These are phyloP conservation scores for Yarrowia sp. DNA, from an alignment of 805 yeast genomes.

Conservation along the genomic window DNA sequence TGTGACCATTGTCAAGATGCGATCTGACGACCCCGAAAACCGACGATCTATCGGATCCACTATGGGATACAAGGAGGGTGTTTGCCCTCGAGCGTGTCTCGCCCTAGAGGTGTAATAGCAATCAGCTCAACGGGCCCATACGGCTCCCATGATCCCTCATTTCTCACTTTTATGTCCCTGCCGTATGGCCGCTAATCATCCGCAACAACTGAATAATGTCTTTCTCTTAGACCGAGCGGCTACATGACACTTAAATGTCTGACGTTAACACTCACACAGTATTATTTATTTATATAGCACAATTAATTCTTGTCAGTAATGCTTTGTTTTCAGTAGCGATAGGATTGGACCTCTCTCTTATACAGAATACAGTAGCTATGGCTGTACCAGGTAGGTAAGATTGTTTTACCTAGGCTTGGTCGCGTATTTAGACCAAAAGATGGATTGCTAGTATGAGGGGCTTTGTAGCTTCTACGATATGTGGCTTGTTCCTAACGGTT, in stretches of 20 bases:
- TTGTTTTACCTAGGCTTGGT: not conserved
- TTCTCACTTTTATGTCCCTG: not conserved
- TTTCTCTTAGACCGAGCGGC: slow-evolving; percentile 2
- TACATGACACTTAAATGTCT: not conserved
- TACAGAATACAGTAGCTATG: too few species aligned
- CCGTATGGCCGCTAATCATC: not conserved
- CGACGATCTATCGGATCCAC: slow-evolving; percentile 16
- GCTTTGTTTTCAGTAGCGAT: not conserved
- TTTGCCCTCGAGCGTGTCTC: slow-evolving; percentile 14
- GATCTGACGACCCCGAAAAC: slow-evolving; percentile 21
- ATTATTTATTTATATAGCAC: slow-evolving; percentile 16
- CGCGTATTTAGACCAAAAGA: not conserved
- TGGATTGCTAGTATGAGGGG: not conserved
- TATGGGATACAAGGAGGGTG: slow-evolving; percentile 11
- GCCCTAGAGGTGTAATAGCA: slow-evolving; percentile 12
- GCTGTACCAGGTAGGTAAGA: too few species aligned
- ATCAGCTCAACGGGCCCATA: not conserved
- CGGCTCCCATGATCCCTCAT: not conserved
- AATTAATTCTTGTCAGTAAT: slow-evolving; percentile 2
- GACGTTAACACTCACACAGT: not conserved
- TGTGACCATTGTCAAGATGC: slow-evolving; percentile 37
- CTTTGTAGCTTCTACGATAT: not conserved
- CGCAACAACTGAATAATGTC: slow-evolving; percentile 14
- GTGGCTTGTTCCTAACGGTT: not conserved
- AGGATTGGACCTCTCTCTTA: not conserved